Percentiles rank a stretch among this genome's conserved stretches.
Evolutionary conservation across 2,329 filamentous ascomycete species (phyloP).

Genomic region (Pseudogymnoascus verrucosus): DNA sequence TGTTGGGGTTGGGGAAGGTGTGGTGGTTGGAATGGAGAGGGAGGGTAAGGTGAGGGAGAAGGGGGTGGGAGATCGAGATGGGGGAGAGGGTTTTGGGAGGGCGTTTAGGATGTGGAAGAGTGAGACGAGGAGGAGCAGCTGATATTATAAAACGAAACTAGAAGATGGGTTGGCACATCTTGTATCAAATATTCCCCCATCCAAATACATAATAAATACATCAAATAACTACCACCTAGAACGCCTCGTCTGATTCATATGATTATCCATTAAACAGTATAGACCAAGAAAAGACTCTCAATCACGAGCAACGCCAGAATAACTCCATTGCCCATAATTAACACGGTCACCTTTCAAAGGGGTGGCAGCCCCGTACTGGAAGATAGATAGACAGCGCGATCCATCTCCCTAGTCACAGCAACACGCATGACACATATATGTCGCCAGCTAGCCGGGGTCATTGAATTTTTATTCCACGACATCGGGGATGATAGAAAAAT

Average conservation of each 20-base stretch:
- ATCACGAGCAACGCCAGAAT: too few species aligned
- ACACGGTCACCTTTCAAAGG: too few species aligned
- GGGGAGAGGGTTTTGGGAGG: neutral
- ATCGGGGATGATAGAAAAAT: too few species aligned
- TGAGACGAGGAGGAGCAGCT: neutral
- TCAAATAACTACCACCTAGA: neutral
- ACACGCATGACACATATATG: too few species aligned
- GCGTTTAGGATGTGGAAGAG: neutral
- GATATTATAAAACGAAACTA: neutral
- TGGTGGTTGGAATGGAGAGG: neutral
- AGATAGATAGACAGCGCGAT: too few species aligned
- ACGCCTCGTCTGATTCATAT: neutral
- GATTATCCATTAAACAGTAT: neutral
- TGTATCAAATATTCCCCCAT: neutral
- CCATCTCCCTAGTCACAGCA: too few species aligned
- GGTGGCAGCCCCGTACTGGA: too few species aligned
- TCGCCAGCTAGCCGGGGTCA: too few species aligned
- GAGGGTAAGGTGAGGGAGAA: neutral
- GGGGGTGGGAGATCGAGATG: neutral
- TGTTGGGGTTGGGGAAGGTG: conserved; percentile 27
- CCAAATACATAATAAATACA: neutral
- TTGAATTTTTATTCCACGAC: too few species aligned
- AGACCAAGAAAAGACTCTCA: too few species aligned
- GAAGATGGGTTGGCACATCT: neutral
- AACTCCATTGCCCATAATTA: too few species aligned